Conservation (phyloP, 2,329 filamentous ascomycete species). For the Cercospora brassicicola region DNA sequence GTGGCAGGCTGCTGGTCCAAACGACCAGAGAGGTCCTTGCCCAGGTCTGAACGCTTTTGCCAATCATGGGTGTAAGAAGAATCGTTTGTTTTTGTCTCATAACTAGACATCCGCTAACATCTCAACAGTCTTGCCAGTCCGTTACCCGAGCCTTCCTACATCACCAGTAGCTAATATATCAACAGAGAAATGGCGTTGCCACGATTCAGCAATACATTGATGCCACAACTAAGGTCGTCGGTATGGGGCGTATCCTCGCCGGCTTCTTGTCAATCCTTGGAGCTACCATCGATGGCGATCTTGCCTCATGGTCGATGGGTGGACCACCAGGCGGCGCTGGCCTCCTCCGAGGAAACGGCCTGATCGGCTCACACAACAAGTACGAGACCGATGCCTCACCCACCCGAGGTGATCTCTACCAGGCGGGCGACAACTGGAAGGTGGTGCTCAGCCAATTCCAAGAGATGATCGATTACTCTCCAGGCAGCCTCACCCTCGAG, state of each 20-base stretch:
- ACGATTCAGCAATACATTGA: constrained; percentile 37
- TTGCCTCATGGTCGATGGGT: constrained; percentile 36
- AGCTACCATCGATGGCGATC: constrained; percentile 37
- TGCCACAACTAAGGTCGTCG: constrained; percentile 34
- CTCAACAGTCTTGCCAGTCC: neutral
- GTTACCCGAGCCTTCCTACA: neutral
- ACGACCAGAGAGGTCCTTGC: constrained; percentile 35
- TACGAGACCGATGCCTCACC: constrained; percentile 42
- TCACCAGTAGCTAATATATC: neutral
- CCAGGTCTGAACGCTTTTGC: constrained; percentile 39
- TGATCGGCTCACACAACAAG: constrained; percentile 37
- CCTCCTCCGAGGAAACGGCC: constrained; percentile 24
- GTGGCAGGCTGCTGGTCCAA: constrained; percentile 31
- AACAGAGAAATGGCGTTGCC: constrained; percentile 35
- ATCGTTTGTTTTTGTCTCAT: neutral
- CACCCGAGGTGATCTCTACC: constrained; percentile 38
- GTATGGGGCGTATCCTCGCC: constrained; percentile 39
- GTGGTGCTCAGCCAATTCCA: constrained; percentile 33
- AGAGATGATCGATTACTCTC: constrained; percentile 33
- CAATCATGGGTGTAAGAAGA: constrained; percentile 21
- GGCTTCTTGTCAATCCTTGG: constrained; percentile 39
- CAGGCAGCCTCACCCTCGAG: constrained; percentile 22
- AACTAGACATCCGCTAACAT: neutral
- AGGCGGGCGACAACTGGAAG: constrained; percentile 33
- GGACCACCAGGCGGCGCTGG: constrained; percentile 28